A percentile compares a stretch with the other conserved stretches of the same genome.
Conservation (phyloP, 208 protist genomes). For the Wallacemonas sp. region DNA sequence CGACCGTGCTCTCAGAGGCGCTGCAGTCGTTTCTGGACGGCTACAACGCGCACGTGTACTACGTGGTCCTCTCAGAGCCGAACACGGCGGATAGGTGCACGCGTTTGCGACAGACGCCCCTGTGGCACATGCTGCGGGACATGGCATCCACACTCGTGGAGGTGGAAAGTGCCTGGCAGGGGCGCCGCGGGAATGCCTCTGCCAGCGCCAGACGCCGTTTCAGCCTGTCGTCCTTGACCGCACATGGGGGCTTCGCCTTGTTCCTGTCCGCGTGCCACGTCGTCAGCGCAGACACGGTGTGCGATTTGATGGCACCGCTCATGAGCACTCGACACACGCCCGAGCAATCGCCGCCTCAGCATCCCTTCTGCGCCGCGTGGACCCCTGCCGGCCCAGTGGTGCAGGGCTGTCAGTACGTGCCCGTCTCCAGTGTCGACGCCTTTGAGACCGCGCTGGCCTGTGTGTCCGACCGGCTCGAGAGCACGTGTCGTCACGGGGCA, state of each 20-base stretch:
- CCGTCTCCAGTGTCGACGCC: constrained; percentile 15
- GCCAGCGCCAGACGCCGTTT: not conserved
- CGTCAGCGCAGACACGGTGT: constrained; percentile 19
- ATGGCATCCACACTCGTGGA: constrained; percentile 22
- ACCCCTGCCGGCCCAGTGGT: constrained; percentile 49
- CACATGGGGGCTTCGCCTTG: constrained; percentile 6
- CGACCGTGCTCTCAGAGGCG: constrained; percentile 18
- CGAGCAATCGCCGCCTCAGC: not conserved
- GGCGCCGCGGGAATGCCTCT: not conserved
- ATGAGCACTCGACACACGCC: not conserved
- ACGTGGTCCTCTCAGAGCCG: constrained; percentile 15
- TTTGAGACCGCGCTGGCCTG: constrained; percentile 21
- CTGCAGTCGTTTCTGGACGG: constrained; percentile 26
- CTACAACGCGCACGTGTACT: constrained; percentile 34
- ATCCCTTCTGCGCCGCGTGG: constrained; percentile 18
- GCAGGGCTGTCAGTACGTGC: constrained; percentile 32
- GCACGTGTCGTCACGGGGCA: not conserved
- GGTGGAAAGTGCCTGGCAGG: not conserved
- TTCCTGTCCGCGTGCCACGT: constrained; percentile 48
- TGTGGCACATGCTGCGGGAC: constrained; percentile 26
- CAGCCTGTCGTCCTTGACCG: not conserved
- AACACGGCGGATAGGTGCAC: constrained; percentile 10
- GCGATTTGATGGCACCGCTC: too few species aligned
- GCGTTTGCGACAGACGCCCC: constrained; percentile 30
- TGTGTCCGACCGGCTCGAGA: constrained; percentile 16